Percentiles rank a stretch among this genome's conserved stretches.
phyloP scores from a whole-genome alignment of 164 flowering plant species.

The Vitis labrusca region DNA sequence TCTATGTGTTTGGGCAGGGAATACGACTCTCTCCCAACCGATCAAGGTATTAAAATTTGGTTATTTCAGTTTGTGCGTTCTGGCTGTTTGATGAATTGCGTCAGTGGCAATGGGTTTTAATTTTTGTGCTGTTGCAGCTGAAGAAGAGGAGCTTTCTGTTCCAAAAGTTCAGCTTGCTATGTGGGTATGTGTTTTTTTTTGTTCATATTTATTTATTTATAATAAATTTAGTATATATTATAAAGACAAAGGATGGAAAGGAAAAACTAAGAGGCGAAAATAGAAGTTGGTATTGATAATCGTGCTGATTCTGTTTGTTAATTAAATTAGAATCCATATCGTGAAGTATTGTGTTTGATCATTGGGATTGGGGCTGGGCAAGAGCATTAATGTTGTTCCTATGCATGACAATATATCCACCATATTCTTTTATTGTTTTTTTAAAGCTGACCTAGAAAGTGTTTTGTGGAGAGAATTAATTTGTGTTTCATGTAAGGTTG shows the following conservation, averaged over 20 bases:
- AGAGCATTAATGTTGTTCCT: too few relatives aligned
- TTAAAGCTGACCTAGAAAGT: too few relatives aligned
- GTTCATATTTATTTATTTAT: background rate
- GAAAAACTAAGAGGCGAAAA: background rate
- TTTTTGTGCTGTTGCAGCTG: conserved; percentile 26
- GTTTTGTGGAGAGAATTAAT: too few relatives aligned
- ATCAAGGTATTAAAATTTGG: conserved; percentile 32
- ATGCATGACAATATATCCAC: too few relatives aligned
- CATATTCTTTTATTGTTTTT: too few relatives aligned
- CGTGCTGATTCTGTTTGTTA: too few relatives aligned
- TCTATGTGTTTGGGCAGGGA: conserved; percentile 35
- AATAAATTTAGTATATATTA: background rate
- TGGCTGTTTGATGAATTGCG: background rate
- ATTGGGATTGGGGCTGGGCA: too few relatives aligned
- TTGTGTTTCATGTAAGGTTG: too few relatives aligned
- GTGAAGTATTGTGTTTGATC: too few relatives aligned
- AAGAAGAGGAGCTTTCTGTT: conserved; percentile 45
- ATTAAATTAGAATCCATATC: too few relatives aligned
- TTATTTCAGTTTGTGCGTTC: background rate
- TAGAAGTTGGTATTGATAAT: background rate
- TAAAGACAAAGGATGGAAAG: too few relatives aligned
- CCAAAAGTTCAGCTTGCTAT: conserved; percentile 84
- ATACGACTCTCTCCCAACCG: conserved; percentile 48
- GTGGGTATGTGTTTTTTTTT: conserved; percentile 70
- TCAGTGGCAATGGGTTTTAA: too few relatives aligned